phyloP scores from a whole-genome alignment of 495 filamentous ascomycete genomes.

The Daldinia vernicosa region DNA sequence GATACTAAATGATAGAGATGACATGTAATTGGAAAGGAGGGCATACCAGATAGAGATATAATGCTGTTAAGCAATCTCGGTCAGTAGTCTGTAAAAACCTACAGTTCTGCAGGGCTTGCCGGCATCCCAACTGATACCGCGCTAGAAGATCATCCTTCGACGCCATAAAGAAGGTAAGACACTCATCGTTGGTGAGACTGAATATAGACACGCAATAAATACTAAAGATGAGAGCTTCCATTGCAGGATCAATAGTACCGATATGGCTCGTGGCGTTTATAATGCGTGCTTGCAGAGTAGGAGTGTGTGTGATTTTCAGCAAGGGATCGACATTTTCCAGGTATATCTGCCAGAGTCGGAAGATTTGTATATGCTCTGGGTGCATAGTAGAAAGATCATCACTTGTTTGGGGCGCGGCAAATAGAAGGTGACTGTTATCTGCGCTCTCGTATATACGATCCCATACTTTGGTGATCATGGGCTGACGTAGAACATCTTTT shows the following conservation, averaged over 20 bases:
- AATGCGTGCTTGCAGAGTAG: background rate
- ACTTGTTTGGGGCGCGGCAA: background rate
- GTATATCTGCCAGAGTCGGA: background rate
- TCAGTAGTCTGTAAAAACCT: background rate
- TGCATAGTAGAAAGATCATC: background rate
- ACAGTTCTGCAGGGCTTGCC: background rate
- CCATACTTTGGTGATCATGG: background rate
- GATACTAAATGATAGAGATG: background rate
- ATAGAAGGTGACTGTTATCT: background rate
- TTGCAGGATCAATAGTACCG: background rate
- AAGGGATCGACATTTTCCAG: background rate
- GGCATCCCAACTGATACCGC: background rate
- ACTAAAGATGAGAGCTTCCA: constrained; percentile 1
- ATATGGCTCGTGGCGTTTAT: background rate
- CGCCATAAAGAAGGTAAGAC: background rate
- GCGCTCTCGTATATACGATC: background rate
- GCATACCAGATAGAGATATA: background rate
- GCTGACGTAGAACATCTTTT: background rate
- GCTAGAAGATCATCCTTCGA: background rate
- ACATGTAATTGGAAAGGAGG: background rate
- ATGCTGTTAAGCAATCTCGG: background rate
- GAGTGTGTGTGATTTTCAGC: background rate
- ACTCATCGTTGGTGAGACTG: background rate
- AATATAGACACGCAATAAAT: background rate
- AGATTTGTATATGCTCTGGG: background rate